Conservation (phyloP, 1,139 yeast species). For the Pichia inconspicua region DNA sequence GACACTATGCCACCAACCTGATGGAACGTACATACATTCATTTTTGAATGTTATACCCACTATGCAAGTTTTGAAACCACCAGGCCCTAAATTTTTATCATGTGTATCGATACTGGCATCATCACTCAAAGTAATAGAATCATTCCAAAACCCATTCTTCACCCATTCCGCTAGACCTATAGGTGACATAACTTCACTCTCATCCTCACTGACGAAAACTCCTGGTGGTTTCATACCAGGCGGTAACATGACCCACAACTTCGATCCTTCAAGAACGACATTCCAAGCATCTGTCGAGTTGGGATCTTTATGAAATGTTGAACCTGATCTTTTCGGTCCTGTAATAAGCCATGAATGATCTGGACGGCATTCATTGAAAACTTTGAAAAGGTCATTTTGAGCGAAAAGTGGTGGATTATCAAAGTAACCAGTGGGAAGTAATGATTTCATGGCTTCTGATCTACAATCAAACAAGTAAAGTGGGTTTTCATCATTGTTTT, state of each 20-base stretch:
- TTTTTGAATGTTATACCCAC: constrained; percentile 76
- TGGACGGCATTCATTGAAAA: constrained; percentile 55
- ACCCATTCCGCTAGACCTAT: constrained; percentile 91
- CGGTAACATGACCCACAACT: constrained; percentile 86
- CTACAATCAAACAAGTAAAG: constrained; percentile 78
- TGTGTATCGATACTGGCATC: constrained; percentile 13
- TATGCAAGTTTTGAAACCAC: constrained; percentile 32
- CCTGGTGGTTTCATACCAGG: constrained; percentile 78
- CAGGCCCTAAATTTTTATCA: constrained; percentile 14
- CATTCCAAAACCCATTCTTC: constrained; percentile 69
- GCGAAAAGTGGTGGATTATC: constrained; percentile 44
- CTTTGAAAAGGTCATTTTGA: constrained; percentile 38
- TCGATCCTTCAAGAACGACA: constrained; percentile 62
- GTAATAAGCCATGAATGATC: constrained; percentile 86
- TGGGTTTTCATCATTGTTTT: constrained; percentile 74
- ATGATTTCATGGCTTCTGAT: constrained; percentile 51
- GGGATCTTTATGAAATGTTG: constrained; percentile 90
- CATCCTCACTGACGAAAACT: constrained; percentile 65
- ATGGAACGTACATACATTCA: constrained; percentile 81
- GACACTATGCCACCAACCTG: constrained; percentile 96
- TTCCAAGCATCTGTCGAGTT: constrained; percentile 91
- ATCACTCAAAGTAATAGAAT: constrained; percentile 38
- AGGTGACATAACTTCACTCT: constrained; percentile 88
- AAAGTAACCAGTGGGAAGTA: constrained; percentile 43
- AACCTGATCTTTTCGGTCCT: constrained; percentile 76